A percentile compares a stretch with the other conserved stretches of the same genome.
Evolutionary conservation across 768 basidiomycete genomes (phyloP).

Genomic region (Gautieria morchelliformis): DNA sequence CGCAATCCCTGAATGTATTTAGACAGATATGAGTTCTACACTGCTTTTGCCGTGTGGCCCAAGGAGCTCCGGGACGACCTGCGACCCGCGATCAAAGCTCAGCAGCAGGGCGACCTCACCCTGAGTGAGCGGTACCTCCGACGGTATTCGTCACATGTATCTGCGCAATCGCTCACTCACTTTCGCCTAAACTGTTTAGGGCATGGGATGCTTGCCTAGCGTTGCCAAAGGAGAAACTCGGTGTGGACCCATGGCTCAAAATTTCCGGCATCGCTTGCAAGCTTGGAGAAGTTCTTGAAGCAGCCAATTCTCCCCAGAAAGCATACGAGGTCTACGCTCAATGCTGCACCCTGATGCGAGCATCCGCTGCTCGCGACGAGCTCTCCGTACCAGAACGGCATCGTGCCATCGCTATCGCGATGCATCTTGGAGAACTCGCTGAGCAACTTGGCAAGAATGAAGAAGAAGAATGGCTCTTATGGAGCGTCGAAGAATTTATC

Average conservation of each 20-base stretch:
- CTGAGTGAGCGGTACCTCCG: constrained; percentile 43
- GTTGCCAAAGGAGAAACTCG: constrained; percentile 27
- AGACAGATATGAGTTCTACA: constrained; percentile 46
- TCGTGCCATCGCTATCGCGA: constrained; percentile 35
- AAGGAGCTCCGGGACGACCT: constrained; percentile 51
- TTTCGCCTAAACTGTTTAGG: constrained; percentile 21
- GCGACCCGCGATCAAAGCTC: constrained; percentile 55
- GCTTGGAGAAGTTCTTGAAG: constrained; percentile 48
- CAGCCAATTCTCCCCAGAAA: constrained; percentile 20
- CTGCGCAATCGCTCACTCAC: constrained; percentile 1
- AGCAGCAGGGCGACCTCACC: constrained; percentile 43
- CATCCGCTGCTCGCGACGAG: constrained; percentile 1
- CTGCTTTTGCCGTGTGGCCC: constrained; percentile 58
- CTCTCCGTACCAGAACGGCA: constrained; percentile 30
- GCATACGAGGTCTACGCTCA: constrained; percentile 19
- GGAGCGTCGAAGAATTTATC: constrained; percentile 35
- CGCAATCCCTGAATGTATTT: neutral
- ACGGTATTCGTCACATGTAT: constrained; percentile 30
- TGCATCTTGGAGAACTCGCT: constrained; percentile 36
- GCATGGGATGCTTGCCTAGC: constrained; percentile 46
- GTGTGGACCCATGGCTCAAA: constrained; percentile 49
- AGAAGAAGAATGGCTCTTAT: constrained; percentile 36
- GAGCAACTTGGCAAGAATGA: constrained; percentile 22
- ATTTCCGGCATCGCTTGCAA: constrained; percentile 56
- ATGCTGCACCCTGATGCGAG: constrained; percentile 12